phyloP scores from a whole-genome alignment of 176 grass and related monocot genomes.

The Dactylis glomerata region DNA sequence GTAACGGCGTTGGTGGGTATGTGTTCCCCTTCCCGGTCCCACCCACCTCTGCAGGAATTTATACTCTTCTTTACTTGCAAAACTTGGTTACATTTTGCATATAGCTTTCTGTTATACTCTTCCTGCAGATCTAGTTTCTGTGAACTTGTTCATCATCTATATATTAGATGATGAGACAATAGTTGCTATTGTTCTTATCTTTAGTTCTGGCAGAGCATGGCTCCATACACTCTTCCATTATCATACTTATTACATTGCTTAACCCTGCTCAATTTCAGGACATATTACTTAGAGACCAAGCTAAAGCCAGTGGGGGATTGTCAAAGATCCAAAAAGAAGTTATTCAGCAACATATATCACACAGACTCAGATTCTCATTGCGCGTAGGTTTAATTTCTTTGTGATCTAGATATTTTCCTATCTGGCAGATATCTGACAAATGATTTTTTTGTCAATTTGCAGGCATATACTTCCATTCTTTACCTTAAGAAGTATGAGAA shows the following conservation, averaged over 20 bases:
- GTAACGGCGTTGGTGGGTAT: neutral
- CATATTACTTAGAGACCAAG: slow-evolving; percentile 98
- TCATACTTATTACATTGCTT: neutral
- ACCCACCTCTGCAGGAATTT: neutral
- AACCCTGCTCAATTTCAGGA: slow-evolving; percentile 55
- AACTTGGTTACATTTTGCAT: neutral
- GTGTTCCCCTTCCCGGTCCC: neutral
- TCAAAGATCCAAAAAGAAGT: slow-evolving; percentile 77
- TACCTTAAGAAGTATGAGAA: slow-evolving; percentile 82
- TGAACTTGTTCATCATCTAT: neutral
- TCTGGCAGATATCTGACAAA: slow-evolving; percentile 15
- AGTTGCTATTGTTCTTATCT: neutral
- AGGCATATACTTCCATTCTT: slow-evolving; percentile 94
- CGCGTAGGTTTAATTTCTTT: slow-evolving; percentile 53
- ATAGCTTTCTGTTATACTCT: neutral
- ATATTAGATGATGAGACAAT: neutral
- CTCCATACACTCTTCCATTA: slow-evolving; percentile 1
- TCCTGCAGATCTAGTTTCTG: slow-evolving; percentile 6
- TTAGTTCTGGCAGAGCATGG: neutral
- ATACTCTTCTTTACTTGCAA: slow-evolving; percentile 2
- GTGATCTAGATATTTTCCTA: slow-evolving; percentile 4
- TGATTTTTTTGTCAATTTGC: slow-evolving; percentile 36
- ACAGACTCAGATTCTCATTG: slow-evolving; percentile 90
- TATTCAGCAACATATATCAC: slow-evolving; percentile 76
- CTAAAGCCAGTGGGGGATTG: slow-evolving; percentile 41